These are phyloP conservation scores for Colletotrichum sp. DNA, from an alignment of 2,329 filamentous ascomycete genomes.

Conservation along the genomic window DNA sequence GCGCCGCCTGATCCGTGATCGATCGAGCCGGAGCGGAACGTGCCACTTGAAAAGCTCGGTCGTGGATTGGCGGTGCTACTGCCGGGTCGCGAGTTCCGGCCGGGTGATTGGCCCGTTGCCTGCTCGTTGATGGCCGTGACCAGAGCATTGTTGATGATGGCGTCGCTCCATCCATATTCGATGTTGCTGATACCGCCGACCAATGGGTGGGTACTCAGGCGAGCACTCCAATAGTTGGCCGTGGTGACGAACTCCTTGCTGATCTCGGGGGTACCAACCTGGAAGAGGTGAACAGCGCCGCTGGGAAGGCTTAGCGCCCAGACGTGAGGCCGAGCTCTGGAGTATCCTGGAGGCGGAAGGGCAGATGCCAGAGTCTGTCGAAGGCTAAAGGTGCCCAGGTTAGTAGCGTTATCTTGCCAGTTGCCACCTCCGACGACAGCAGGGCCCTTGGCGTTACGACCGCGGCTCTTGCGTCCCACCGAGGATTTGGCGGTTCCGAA, in stretches of 20 bases:
- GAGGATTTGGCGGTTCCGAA: slow-evolving; percentile 86
- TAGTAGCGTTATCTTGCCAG: slow-evolving; percentile 97
- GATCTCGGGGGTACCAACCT: slow-evolving; percentile 94
- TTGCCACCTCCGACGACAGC: slow-evolving; percentile 91
- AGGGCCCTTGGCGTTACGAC: slow-evolving; percentile 53
- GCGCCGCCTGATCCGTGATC: slow-evolving; percentile 52
- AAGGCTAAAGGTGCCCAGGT: slow-evolving; percentile 83
- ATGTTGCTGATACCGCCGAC: slow-evolving; percentile 94
- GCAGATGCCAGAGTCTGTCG: slow-evolving; percentile 91
- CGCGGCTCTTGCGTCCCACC: slow-evolving; percentile 66
- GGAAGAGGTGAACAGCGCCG: slow-evolving; percentile 96
- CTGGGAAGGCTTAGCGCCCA: slow-evolving; percentile 93
- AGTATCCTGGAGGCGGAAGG: slow-evolving; percentile 90
- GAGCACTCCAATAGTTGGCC: slow-evolving; percentile 96
- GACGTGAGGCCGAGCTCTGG: slow-evolving; percentile 85
- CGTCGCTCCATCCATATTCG: slow-evolving; percentile 95
- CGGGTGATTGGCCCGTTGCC: slow-evolving; percentile 29
- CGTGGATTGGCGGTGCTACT: slow-evolving; percentile 47
- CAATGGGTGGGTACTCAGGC: slow-evolving; percentile 90
- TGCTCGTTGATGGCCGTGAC: slow-evolving; percentile 58
- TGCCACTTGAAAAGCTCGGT: slow-evolving; percentile 54
- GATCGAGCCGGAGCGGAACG: slow-evolving; percentile 61
- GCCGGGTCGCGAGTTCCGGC: slow-evolving; percentile 49
- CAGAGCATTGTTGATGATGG: slow-evolving; percentile 69
- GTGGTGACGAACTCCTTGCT: slow-evolving; percentile 92